These are phyloP conservation scores for Barnettozyma pratensis DNA, from an alignment of 805 yeast genomes.

Conservation along the genomic window DNA sequence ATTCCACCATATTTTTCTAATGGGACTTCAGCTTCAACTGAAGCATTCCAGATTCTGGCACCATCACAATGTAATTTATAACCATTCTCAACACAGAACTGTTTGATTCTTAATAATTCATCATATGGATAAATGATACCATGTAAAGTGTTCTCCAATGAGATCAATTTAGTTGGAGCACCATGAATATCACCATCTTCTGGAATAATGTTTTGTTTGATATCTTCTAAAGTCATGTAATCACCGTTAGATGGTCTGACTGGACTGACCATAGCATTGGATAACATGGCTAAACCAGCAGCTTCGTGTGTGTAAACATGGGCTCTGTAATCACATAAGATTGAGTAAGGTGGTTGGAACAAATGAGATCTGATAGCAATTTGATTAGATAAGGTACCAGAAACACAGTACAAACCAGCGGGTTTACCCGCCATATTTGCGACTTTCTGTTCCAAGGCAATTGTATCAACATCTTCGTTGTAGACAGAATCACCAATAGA, in stretches of 20 bases:
- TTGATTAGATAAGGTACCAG: constrained; percentile 91
- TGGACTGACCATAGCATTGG: constrained; percentile 90
- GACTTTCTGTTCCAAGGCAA: constrained; percentile 57
- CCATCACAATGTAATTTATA: constrained; percentile 83
- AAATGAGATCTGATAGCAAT: constrained; percentile 77
- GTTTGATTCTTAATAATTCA: constrained; percentile 66
- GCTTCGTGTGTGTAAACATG: constrained; percentile 86
- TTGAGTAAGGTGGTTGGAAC: constrained; percentile 76
- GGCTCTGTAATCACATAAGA: constrained; percentile 80
- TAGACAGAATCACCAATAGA: constrained; percentile 86
- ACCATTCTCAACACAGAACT: constrained; percentile 58
- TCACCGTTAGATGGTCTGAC: constrained; percentile 73
- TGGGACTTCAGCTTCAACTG: constrained; percentile 50
- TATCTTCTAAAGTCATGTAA: constrained; percentile 76
- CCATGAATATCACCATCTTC: constrained; percentile 82
- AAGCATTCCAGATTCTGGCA: constrained; percentile 90
- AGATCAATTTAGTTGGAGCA: constrained; percentile 83
- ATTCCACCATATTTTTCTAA: constrained; percentile 64
- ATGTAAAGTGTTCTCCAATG: constrained; percentile 84
- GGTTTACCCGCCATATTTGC: constrained; percentile 72
- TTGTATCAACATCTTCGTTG: constrained; percentile 72
- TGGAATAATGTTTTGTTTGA: constrained; percentile 51
- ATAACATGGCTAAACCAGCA: constrained; percentile 83
- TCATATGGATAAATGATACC: constrained; percentile 83
- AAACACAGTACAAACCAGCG: constrained; percentile 77